Conservation (phyloP, 768 basidiomycete species). For the Phlegmacium glaucopus region DNA sequence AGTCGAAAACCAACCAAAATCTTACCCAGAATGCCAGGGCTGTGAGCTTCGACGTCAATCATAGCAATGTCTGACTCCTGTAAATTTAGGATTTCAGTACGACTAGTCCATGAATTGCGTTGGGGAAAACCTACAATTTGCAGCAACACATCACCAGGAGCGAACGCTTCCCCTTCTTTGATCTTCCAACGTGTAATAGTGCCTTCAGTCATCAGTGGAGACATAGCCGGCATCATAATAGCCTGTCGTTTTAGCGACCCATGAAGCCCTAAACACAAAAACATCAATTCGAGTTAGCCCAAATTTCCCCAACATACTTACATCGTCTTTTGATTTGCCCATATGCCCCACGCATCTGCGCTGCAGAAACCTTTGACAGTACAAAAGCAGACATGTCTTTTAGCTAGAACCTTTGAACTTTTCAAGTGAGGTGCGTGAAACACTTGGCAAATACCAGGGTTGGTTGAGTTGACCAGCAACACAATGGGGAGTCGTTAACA, state of each 20-base stretch:
- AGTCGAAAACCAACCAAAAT: conserved; percentile 58
- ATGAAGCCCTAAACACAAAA: conserved; percentile 32
- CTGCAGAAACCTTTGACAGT: conserved; percentile 21
- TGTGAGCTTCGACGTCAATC: conserved; percentile 89
- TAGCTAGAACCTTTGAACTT: no score
- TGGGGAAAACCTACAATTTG: conserved; percentile 56
- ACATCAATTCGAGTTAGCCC: neutral
- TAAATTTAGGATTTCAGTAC: neutral
- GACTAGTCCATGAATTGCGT: neutral
- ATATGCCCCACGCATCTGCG: conserved; percentile 18
- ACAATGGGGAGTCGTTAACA: no score
- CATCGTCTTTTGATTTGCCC: conserved; percentile 24
- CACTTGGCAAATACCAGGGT: conserved; percentile 7
- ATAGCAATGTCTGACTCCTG: conserved; percentile 78
- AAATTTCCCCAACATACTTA: conserved; percentile 10
- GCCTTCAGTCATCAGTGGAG: conserved; percentile 86
- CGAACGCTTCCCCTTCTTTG: conserved; percentile 69
- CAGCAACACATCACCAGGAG: conserved; percentile 68
- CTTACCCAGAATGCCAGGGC: conserved; percentile 81
- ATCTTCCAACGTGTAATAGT: conserved; percentile 79
- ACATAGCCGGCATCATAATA: conserved; percentile 81
- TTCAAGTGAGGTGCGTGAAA: no score
- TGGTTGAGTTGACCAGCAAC: conserved; percentile 25
- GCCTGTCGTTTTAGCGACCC: conserved; percentile 30
- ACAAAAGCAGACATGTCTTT: conserved; percentile 22